Evolutionary conservation across 306 rosid species (phyloP).

Genomic region (Potentilla sterilis): DNA sequence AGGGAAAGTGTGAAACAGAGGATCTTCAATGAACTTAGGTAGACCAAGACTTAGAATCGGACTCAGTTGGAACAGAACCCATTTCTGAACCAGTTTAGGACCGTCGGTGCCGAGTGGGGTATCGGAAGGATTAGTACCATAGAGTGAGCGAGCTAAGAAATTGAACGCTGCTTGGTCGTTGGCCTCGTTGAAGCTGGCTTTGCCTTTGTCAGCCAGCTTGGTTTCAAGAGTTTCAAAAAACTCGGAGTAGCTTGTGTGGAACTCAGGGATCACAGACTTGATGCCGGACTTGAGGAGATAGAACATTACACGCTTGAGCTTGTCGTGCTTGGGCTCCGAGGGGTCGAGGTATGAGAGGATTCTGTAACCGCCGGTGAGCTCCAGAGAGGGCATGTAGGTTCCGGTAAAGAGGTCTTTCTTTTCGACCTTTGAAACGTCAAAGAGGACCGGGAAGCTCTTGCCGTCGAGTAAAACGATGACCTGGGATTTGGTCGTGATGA

Average conservation of each 20-base stretch:
- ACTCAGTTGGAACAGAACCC: slow-evolving; percentile 63
- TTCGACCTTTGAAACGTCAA: slow-evolving; percentile 69
- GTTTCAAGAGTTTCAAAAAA: slow-evolving; percentile 56
- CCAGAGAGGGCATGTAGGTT: slow-evolving; percentile 70
- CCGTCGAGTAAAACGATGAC: slow-evolving; percentile 83
- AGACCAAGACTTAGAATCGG: slow-evolving; percentile 66
- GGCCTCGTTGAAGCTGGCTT: slow-evolving; percentile 40
- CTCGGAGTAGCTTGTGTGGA: slow-evolving; percentile 46
- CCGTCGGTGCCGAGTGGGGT: slow-evolving; percentile 60
- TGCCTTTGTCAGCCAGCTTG: slow-evolving; percentile 49
- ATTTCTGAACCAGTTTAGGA: slow-evolving; percentile 51
- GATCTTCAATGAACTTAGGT: slow-evolving; percentile 60
- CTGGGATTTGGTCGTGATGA: slow-evolving; percentile 46
- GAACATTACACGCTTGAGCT: slow-evolving; percentile 59
- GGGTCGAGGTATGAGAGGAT: slow-evolving; percentile 90
- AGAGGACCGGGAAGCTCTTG: slow-evolving; percentile 73
- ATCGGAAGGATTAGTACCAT: slow-evolving; percentile 43
- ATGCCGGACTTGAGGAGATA: slow-evolving; percentile 63
- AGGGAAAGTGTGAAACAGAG: slow-evolving; percentile 49
- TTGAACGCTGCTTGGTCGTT: slow-evolving; percentile 77
- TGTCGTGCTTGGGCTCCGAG: slow-evolving; percentile 65
- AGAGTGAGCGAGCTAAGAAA: slow-evolving; percentile 57
- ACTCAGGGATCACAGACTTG: slow-evolving; percentile 60
- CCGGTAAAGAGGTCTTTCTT: slow-evolving; percentile 81
- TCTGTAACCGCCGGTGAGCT: slow-evolving; percentile 90